Conservation (phyloP, 176 grass and related monocot genomes). For the Ensete glaucum region DNA sequence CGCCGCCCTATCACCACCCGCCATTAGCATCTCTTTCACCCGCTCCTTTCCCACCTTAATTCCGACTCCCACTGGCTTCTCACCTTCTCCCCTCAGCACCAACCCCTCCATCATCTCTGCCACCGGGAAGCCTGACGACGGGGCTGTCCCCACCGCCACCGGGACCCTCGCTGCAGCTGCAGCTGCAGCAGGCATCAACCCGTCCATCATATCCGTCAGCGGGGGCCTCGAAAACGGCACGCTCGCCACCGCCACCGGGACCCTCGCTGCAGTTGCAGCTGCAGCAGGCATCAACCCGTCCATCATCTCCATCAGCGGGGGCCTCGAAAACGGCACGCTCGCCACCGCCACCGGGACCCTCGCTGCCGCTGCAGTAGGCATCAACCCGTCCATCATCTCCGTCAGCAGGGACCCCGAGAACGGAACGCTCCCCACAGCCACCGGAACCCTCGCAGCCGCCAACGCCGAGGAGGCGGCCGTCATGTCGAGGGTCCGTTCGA, state of each 20-base stretch:
- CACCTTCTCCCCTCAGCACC: constrained; percentile 17
- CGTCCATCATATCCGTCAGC: background rate
- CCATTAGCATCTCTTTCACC: constrained; percentile 89
- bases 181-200: background rate
- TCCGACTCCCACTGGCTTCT: constrained; percentile 32
- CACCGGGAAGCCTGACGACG: constrained; percentile 17
- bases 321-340: no score
- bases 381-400: background rate
- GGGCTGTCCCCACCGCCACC: constrained; percentile 9
- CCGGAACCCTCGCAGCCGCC: background rate
- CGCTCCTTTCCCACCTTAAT: constrained; percentile 57
- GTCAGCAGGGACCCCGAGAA: background rate
- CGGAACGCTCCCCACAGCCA: background rate
- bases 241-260: background rate
- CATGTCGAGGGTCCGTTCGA: constrained; percentile 73
- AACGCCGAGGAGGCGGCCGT: constrained; percentile 21
- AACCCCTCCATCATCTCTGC: constrained; percentile 19
- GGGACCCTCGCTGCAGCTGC: background rate
- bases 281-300: background rate
- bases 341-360: background rate
- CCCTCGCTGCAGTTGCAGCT: background rate
- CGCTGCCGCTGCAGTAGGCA: no score
- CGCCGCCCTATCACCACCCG: constrained; percentile 31
- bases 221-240: background rate
- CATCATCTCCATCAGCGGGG: background rate